These are phyloP conservation scores for Boechera retrofracta DNA, from an alignment of 345 rosid species.

Conservation along the genomic window DNA sequence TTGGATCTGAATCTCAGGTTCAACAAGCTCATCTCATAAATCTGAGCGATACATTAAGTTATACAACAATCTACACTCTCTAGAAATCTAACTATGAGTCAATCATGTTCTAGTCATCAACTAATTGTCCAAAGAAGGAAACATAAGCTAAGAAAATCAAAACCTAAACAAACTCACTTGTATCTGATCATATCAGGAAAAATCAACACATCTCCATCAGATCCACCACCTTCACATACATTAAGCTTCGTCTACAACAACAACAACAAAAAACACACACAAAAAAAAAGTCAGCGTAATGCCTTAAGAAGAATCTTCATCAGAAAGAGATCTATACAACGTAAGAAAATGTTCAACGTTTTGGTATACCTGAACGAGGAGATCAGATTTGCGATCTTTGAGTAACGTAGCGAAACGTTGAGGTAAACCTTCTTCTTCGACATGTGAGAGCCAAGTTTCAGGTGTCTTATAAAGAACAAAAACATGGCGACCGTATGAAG, in stretches of 20 bases:
- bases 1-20: neutral
- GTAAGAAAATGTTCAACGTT: neutral
- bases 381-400: constrained; percentile 66
- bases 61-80: neutral
- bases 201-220: constrained; percentile 80
- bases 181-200: constrained; percentile 91
- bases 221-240: constrained; percentile 65
- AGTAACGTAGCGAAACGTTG: constrained; percentile 66
- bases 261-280: neutral
- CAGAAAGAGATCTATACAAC: neutral
- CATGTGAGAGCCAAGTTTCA: constrained; percentile 68
- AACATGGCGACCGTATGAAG: constrained; percentile 77
- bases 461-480: constrained; percentile 71
- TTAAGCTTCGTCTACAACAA: constrained; percentile 65
- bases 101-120: constrained; percentile 9
- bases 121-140: neutral
- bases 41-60: neutral
- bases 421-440: constrained; percentile 74
- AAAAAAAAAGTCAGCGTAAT: neutral
- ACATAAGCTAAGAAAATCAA: neutral
- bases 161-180: constrained; percentile 58
- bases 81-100: neutral
- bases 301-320: neutral
- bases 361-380: constrained; percentile 58
- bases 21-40: neutral